Conservation (phyloP, 1,284 basidiomycete genomes). For the Peniophora sp. region DNA sequence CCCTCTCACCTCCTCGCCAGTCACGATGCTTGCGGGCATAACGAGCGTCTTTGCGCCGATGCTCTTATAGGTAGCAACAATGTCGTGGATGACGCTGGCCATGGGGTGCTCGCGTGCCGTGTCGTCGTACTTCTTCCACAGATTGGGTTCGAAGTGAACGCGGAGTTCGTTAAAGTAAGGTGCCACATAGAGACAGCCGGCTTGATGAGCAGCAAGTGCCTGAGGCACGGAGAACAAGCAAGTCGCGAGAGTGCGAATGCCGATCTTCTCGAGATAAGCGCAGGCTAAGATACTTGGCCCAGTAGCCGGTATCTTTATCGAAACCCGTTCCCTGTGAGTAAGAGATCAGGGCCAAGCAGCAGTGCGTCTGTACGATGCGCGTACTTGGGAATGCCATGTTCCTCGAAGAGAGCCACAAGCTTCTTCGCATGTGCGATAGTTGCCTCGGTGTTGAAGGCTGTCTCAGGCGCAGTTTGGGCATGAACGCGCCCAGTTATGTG, state of each 20-base stretch:
- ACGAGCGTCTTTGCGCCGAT: conserved; percentile 34
- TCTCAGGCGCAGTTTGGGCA: conserved; percentile 35
- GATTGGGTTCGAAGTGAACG: conserved; percentile 34
- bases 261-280: conserved; percentile 27
- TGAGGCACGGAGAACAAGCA: conserved; percentile 40
- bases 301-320: conserved; percentile 44
- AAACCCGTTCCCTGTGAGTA: conserved; percentile 30
- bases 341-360: background rate
- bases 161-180: conserved; percentile 46
- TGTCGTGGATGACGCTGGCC: conserved; percentile 27
- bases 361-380: conserved; percentile 5
- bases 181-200: conserved; percentile 37
- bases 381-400: conserved; percentile 35
- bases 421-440: conserved; percentile 38
- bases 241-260: conserved; percentile 39
- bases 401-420: conserved; percentile 34
- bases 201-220: conserved; percentile 38
- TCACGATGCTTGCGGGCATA: conserved; percentile 46
- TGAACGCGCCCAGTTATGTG: conserved; percentile 37
- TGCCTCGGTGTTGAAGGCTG: conserved; percentile 32
- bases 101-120: conserved; percentile 35
- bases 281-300: conserved; percentile 39
- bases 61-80: conserved; percentile 28
- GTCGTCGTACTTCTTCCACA: conserved; percentile 34
- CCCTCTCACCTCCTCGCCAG: conserved; percentile 27